These are phyloP conservation scores for Fusarium coffeatum DNA, from an alignment of 2,329 filamentous ascomycete species.

Conservation along the genomic window DNA sequence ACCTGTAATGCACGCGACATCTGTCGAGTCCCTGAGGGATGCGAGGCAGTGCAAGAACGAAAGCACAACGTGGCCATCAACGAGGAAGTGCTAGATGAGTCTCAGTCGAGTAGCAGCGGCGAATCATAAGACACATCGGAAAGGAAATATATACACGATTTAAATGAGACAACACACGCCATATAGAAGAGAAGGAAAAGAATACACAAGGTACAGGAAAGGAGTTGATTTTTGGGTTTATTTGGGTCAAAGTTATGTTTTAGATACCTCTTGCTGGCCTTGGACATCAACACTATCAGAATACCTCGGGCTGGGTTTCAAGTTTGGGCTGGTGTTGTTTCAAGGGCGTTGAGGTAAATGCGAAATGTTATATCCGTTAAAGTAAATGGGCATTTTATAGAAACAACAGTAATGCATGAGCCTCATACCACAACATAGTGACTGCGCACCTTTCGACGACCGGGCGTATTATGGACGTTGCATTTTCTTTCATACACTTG, in stretches of 20 bases:
- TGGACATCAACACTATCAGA: not conserved
- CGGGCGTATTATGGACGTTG: not conserved
- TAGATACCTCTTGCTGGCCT: conserved; percentile 7
- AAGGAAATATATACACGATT: conserved; percentile 18
- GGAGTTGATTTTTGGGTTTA: not conserved
- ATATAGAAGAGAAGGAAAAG: not conserved
- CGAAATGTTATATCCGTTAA: not conserved
- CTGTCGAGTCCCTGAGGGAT: conserved; percentile 74
- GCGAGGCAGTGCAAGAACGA: conserved; percentile 63
- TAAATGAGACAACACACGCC: conserved; percentile 14
- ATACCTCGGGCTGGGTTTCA: conserved; percentile 11
- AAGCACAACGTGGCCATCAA: conserved; percentile 11
- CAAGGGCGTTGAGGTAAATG: conserved; percentile 4
- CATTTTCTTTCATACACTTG: not conserved
- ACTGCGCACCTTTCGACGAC: not conserved
- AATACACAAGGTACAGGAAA: not conserved
- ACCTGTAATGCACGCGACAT: conserved; percentile 68
- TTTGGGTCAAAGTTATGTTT: not conserved
- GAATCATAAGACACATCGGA: conserved; percentile 15
- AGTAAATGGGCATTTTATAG: not conserved
- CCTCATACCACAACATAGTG: not conserved
- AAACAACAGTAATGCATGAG: not conserved
- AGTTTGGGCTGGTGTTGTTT: conserved; percentile 3
- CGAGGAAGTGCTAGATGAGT: conserved; percentile 27
- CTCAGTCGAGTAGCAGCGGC: conserved; percentile 43